phyloP scores from a whole-genome alignment of 2,329 filamentous ascomycete genomes.

The Fusarium pseudoanthophilum region DNA sequence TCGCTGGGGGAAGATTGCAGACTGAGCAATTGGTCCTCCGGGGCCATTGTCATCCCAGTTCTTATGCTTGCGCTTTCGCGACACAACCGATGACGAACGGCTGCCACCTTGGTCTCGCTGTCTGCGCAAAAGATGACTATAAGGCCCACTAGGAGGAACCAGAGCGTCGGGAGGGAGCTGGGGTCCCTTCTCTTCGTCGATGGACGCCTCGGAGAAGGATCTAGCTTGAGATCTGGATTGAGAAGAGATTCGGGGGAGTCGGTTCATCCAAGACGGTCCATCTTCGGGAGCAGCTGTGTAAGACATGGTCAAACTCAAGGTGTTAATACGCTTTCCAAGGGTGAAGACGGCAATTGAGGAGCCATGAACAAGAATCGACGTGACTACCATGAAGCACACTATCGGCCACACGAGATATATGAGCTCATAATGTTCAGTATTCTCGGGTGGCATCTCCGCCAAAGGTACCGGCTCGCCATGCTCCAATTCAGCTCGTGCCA shows the following conservation, averaged over 20 bases:
- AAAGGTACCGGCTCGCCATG: constrained; percentile 79
- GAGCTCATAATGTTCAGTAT: constrained; percentile 71
- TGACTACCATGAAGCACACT: constrained; percentile 90
- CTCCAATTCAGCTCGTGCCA: constrained; percentile 92
- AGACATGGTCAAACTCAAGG: constrained; percentile 91
- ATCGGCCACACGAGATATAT: constrained; percentile 95
- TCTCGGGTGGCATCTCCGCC: constrained; percentile 65
- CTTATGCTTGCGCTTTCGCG: constrained; percentile 72
- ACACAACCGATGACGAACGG: constrained; percentile 68
- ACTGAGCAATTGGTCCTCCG: constrained; percentile 89
- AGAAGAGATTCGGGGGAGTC: constrained; percentile 77
- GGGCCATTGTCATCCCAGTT: constrained; percentile 79
- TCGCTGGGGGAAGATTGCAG: constrained; percentile 81
- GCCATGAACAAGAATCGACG: constrained; percentile 94
- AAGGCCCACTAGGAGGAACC: constrained; percentile 70
- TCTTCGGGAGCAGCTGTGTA: constrained; percentile 93
- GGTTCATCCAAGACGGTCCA: constrained; percentile 93
- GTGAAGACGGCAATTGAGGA: constrained; percentile 99
- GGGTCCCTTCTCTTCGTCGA: constrained; percentile 69
- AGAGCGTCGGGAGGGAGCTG: constrained; percentile 75
- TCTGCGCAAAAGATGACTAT: constrained; percentile 76
- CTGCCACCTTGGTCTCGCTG: constrained; percentile 80
- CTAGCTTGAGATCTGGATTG: constrained; percentile 83
- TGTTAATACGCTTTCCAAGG: constrained; percentile 97
- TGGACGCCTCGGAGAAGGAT: constrained; percentile 83